Evolutionary conservation across 2,329 filamentous ascomycete genomes (phyloP).

Genomic region (Arthrobotrys conoides): DNA sequence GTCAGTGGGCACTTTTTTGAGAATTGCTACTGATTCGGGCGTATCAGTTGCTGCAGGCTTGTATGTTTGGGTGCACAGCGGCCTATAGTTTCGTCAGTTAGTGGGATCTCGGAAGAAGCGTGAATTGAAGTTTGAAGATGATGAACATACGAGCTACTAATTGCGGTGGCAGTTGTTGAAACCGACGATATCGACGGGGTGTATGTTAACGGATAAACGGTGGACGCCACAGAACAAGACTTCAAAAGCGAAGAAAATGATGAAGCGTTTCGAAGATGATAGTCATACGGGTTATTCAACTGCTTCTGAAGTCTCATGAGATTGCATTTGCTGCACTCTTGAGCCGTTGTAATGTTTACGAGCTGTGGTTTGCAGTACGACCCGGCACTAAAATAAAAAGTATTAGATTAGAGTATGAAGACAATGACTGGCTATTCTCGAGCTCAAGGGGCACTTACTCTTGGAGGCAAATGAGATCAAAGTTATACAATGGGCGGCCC

Average conservation of each 20-base stretch:
- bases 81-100: neutral
- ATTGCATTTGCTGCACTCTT: slow-evolving; percentile 16
- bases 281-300: slow-evolving; percentile 3
- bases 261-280: slow-evolving; percentile 1
- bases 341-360: neutral
- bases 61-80: neutral
- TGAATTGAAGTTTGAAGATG: neutral
- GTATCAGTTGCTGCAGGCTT: neutral
- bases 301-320: slow-evolving; percentile 9
- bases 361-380: neutral
- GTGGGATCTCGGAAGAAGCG: neutral
- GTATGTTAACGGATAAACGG: neutral
- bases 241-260: slow-evolving; percentile 1
- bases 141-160: neutral
- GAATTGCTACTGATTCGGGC: neutral
- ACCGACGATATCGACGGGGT: neutral
- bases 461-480: neutral
- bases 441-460: neutral
- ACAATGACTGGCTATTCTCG: neutral
- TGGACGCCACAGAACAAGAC: neutral
- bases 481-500: slow-evolving; percentile 7
- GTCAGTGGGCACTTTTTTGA: neutral
- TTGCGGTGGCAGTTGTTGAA: neutral
- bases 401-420: neutral
- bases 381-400: neutral